Conservation (phyloP, 2,329 filamentous ascomycete species). For the Endocalyx cinctus region DNA sequence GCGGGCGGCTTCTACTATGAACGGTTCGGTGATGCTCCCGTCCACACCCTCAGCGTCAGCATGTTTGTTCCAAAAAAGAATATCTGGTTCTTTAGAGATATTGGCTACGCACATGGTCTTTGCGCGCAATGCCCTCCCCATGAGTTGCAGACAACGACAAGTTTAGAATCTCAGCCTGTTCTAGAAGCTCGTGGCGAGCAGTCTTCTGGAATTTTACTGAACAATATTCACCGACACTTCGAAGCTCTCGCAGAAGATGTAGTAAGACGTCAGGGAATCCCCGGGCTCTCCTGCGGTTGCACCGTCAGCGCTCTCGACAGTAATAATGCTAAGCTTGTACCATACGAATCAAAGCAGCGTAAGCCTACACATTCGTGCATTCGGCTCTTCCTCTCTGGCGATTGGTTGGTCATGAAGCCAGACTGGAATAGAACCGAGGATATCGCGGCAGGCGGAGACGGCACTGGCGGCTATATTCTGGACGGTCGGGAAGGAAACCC, state of each 20-base stretch:
- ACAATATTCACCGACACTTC: conserved; percentile 31
- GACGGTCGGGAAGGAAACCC: conserved; percentile 22
- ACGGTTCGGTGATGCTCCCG: conserved; percentile 42
- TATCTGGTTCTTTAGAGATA: conserved; percentile 47
- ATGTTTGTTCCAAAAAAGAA: conserved; percentile 48
- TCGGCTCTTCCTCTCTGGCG: conserved; percentile 37
- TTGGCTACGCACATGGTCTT: conserved; percentile 40
- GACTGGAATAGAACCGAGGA: conserved; percentile 37
- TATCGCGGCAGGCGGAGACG: conserved; percentile 37
- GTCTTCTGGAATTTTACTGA: too few relatives aligned
- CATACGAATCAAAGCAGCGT: conserved; percentile 40
- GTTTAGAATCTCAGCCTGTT: conserved; percentile 9
- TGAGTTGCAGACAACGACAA: conserved; percentile 12
- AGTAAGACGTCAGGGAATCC: conserved; percentile 29
- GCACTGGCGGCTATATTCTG: conserved; percentile 36
- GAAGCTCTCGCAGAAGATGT: conserved; percentile 34
- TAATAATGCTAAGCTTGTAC: conserved; percentile 43
- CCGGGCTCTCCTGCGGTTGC: conserved; percentile 32
- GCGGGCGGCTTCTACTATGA: conserved; percentile 45
- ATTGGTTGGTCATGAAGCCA: conserved; percentile 37
- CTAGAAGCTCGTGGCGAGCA: conserved; percentile 10
- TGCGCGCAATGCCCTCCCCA: conserved; percentile 34
- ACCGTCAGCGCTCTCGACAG: conserved; percentile 39
- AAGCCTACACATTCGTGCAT: conserved; percentile 44
- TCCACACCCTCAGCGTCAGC: conserved; percentile 50